These are phyloP conservation scores for Neofusicoccum kwambonambiense DNA, from an alignment of 2,329 filamentous ascomycete genomes.

Conservation along the genomic window DNA sequence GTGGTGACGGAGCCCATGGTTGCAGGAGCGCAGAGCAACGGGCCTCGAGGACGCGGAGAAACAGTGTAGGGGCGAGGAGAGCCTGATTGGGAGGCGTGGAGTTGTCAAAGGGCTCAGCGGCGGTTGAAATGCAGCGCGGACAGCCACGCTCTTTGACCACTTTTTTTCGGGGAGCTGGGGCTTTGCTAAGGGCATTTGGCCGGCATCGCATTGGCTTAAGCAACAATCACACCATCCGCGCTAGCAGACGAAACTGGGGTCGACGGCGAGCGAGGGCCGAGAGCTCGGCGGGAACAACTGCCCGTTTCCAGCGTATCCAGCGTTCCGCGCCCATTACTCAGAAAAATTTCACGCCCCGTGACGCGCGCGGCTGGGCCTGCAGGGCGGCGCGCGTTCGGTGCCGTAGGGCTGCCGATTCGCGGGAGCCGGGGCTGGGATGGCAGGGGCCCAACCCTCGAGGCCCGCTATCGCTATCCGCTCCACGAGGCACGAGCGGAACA, in stretches of 20 bases:
- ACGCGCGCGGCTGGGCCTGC: not conserved
- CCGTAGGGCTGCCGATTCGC: conserved; percentile 6
- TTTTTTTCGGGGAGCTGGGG: conserved; percentile 15
- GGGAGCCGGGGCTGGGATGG: not conserved
- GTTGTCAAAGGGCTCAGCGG: conserved; percentile 8
- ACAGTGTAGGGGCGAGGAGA: conserved; percentile 20
- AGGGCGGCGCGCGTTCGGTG: not conserved
- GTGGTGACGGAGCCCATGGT: conserved; percentile 41
- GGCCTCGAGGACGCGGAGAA: conserved; percentile 19
- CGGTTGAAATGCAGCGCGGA: conserved; percentile 13
- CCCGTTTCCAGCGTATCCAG: conserved; percentile 10
- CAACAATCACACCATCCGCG: conserved; percentile 17
- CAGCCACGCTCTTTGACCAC: conserved; percentile 17
- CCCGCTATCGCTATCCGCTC: not conserved
- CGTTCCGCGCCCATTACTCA: not conserved
- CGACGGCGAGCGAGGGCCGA: conserved; percentile 5
- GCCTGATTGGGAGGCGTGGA: conserved; percentile 6
- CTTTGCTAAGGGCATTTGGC: conserved; percentile 16
- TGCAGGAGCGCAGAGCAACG: conserved; percentile 26
- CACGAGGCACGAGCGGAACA: not conserved
- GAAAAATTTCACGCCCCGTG: conserved; percentile 2
- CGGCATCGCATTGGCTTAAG: conserved; percentile 15
- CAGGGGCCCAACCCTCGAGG: not conserved
- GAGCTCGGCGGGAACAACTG: conserved; percentile 5
- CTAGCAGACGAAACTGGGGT: conserved; percentile 12